Base-by-base conservation (phyloP, 2,329 filamentous ascomycete species). In the Cryphonectria nitschkei region DNA sequence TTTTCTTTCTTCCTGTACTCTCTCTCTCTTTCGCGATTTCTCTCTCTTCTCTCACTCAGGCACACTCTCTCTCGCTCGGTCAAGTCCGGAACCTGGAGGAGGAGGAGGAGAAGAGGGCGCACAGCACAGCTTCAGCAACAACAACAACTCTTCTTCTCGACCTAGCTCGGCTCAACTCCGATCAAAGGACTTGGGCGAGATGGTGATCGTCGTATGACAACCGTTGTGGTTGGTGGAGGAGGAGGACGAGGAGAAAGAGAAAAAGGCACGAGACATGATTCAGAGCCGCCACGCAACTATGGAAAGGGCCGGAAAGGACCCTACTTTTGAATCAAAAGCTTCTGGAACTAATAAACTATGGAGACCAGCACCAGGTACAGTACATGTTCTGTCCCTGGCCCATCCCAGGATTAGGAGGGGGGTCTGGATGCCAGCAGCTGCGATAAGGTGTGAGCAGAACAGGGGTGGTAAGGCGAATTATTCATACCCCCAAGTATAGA, bases 201-300 rank as follows among this genome's bases (percentile, higher is more conserved):
- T 5, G 37, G 63, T 39, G n/a, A 56, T 61, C 65, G 68, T 72
- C 58, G 68, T 58, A 54, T 62, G 63, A 67, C 61, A 43, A 50
- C 46, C 65, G 70, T 26, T 26, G 61, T 64, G 61, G 60, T n/a
- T 41, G 58, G 37, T n/a, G 62, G 68, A 16, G 43, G 54, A 32
- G 52, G 39, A 41, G 29, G 58, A 58, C 52, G 61, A 16, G 39
- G 37, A 58, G 32, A 11, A 63, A 65, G 43, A 58, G 39, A 58
- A 61, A 50, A 16, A 56, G 63, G 52, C 58, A 67, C 70, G 34
- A 66, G 70, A 72, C 70, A 72, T 70, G 65, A 39, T 70, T n/a
- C 37, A 72, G 61, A 52, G 58, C 34, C 67, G 41, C 46, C 46
- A 50, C 46, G 22, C 43, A n/a, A 19, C 46, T 7, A 16, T 46